phyloP scores from a whole-genome alignment of 2,329 filamentous ascomycete species.

The Hymenoscyphus repandus region DNA sequence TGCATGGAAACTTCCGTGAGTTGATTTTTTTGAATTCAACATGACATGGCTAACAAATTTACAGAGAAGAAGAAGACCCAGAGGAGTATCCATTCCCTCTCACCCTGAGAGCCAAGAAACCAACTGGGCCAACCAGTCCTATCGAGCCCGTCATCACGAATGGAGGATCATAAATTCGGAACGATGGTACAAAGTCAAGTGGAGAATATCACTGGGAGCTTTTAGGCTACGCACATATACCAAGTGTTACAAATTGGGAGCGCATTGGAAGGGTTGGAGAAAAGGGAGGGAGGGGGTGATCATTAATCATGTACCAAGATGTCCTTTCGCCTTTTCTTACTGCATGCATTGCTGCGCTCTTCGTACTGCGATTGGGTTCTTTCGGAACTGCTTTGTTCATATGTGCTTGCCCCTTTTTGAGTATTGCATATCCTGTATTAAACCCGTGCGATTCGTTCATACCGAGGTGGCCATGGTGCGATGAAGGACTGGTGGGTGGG shows the following conservation, averaged over 20 bases:
- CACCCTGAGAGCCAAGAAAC: constrained; percentile 48
- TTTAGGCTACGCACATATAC: too few relatives aligned
- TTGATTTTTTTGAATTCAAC: constrained; percentile 30
- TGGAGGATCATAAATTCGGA: constrained; percentile 8
- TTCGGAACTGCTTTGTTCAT: too few relatives aligned
- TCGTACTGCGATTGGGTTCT: too few relatives aligned
- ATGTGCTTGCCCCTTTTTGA: too few relatives aligned
- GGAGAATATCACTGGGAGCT: too few relatives aligned
- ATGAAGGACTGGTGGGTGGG: too few relatives aligned
- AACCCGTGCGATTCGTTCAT: too few relatives aligned
- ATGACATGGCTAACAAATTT: constrained; percentile 14
- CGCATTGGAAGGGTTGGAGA: not conserved
- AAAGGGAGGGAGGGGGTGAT: not conserved
- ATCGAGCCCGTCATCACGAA: constrained; percentile 25
- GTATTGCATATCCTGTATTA: too few relatives aligned
- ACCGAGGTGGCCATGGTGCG: too few relatives aligned
- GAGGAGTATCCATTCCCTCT: constrained; percentile 71
- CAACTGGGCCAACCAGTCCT: constrained; percentile 28
- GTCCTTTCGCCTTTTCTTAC: not conserved
- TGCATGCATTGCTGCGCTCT: not conserved
- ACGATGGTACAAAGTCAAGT: not conserved
- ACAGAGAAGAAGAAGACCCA: constrained; percentile 86
- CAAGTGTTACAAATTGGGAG: not conserved
- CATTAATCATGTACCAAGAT: constrained; percentile 4
- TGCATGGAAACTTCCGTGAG: constrained; percentile 96